phyloP scores from a whole-genome alignment of 2,329 filamentous ascomycete genomes.

The Pseudonectria buxi region DNA sequence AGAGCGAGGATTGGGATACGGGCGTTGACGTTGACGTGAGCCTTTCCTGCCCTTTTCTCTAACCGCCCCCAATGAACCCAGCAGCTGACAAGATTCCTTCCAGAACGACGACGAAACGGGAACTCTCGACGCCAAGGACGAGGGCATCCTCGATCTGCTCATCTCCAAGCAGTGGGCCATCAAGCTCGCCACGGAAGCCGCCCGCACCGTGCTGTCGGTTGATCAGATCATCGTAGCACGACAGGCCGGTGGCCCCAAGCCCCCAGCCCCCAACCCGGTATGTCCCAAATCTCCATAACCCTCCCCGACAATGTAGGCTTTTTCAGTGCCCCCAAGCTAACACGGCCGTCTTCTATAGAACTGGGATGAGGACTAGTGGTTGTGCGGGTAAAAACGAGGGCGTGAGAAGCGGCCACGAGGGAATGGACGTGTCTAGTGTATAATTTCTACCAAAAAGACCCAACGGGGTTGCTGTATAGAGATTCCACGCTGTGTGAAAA shows the following conservation, averaged over 20 bases:
- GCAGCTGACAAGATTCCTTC: constrained; percentile 12
- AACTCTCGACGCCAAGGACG: constrained; percentile 75
- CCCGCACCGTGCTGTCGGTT: constrained; percentile 87
- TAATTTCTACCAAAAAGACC: constrained; percentile 11
- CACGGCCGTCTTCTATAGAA: constrained; percentile 37
- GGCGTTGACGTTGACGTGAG: constrained; percentile 85
- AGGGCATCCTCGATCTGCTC: constrained; percentile 87
- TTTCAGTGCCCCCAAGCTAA: neutral
- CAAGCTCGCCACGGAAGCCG: constrained; percentile 90
- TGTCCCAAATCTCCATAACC: constrained; percentile 18
- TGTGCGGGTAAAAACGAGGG: constrained; percentile 17
- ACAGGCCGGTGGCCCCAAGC: constrained; percentile 95
- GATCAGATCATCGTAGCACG: constrained; percentile 98
- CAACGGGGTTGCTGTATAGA: neutral
- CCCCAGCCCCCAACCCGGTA: constrained; percentile 81
- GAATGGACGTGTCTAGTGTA: constrained; percentile 14
- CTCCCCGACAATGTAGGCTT: neutral
- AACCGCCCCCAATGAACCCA: neutral
- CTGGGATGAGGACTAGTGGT: constrained; percentile 55
- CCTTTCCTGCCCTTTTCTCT: neutral
- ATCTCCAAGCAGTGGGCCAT: constrained; percentile 95
- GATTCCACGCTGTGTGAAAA: too few species aligned
- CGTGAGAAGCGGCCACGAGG: constrained; percentile 6
- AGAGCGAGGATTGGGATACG: constrained; percentile 80
- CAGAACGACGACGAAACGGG: constrained; percentile 73